phyloP scores from a whole-genome alignment of 805 yeast species.

The Kodamaea neixiangensis region DNA sequence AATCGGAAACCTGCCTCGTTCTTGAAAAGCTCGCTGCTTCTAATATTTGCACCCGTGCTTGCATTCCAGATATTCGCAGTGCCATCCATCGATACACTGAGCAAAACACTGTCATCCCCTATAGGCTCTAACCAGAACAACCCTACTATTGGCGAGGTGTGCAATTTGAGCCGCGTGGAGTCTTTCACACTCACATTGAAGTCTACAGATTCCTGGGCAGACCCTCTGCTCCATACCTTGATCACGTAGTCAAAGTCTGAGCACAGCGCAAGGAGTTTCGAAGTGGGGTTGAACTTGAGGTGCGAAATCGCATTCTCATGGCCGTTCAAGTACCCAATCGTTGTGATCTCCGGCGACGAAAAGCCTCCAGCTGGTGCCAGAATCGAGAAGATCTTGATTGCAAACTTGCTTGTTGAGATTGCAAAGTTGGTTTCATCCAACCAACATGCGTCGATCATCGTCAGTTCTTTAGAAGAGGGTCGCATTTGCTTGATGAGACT shows the following conservation, averaged over 20 bases:
- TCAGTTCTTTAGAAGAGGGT: slow-evolving; percentile 13
- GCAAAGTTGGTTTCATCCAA: slow-evolving; percentile 68
- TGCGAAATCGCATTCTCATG: slow-evolving; percentile 62
- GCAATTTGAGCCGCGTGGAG: slow-evolving; percentile 27
- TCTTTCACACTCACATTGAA: slow-evolving; percentile 21
- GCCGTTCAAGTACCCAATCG: slow-evolving; percentile 49
- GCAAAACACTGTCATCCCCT: slow-evolving; percentile 24
- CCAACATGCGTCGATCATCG: slow-evolving; percentile 62
- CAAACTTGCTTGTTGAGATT: slow-evolving; percentile 58
- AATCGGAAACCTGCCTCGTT: slow-evolving; percentile 25
- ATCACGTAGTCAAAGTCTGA: slow-evolving; percentile 71
- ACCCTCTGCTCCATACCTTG: slow-evolving; percentile 73
- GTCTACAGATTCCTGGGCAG: slow-evolving; percentile 50
- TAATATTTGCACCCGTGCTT: slow-evolving; percentile 39
- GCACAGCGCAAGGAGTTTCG: slow-evolving; percentile 65
- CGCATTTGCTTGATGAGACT: slow-evolving; percentile 34
- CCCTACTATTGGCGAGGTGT: slow-evolving; percentile 57
- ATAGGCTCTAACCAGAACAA: slow-evolving; percentile 53
- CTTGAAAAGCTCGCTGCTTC: slow-evolving; percentile 32
- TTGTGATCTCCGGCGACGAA: slow-evolving; percentile 16
- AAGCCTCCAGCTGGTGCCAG: slow-evolving; percentile 9
- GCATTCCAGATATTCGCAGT: slow-evolving; percentile 69
- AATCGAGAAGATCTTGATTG: slow-evolving; percentile 56
- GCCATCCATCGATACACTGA: slow-evolving; percentile 72
- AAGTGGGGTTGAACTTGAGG: slow-evolving; percentile 52